Percentiles rank a stretch among this genome's conserved stretches.
Evolutionary conservation across 129 eudicot genomes (phyloP).

Genomic region (Centaurea solstitialis): DNA sequence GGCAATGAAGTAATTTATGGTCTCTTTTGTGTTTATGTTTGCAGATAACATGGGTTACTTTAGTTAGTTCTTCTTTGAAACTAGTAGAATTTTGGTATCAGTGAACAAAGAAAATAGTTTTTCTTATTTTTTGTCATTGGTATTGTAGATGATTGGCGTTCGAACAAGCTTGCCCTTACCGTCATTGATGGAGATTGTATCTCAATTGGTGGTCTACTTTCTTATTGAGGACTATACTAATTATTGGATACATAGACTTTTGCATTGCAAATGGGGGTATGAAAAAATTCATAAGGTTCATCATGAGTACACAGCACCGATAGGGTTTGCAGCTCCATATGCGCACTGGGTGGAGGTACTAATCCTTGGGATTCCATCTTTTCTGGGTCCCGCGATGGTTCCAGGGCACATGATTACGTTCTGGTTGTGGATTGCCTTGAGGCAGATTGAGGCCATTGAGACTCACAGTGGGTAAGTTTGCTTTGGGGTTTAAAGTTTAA

Average conservation of each 20-base stretch:
- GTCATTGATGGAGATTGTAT: slow-evolving; percentile 51
- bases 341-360: slow-evolving; percentile 85
- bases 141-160: slow-evolving; percentile 46
- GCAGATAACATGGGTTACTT: not conserved
- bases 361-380: slow-evolving; percentile 80
- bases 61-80: not conserved
- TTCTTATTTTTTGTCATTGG: not conserved
- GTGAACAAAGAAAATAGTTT: not conserved
- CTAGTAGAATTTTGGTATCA: not conserved
- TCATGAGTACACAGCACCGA: slow-evolving; percentile 84
- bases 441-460: slow-evolving; percentile 83
- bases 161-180: slow-evolving; percentile 78
- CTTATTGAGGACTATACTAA: slow-evolving; percentile 74
- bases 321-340: slow-evolving; percentile 67
- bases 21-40: not conserved
- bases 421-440: slow-evolving; percentile 74
- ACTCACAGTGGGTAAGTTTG: slow-evolving; percentile 83
- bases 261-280: slow-evolving; percentile 76
- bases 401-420: slow-evolving; percentile 78
- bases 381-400: slow-evolving; percentile 75
- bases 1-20: not conserved
- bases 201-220: slow-evolving; percentile 63
- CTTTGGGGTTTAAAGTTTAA: not conserved
- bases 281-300: slow-evolving; percentile 81
- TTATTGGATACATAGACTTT: slow-evolving; percentile 81